Base-by-base conservation (phyloP, 495 filamentous ascomycete genomes). In the Astrocystis sublimbata region DNA sequence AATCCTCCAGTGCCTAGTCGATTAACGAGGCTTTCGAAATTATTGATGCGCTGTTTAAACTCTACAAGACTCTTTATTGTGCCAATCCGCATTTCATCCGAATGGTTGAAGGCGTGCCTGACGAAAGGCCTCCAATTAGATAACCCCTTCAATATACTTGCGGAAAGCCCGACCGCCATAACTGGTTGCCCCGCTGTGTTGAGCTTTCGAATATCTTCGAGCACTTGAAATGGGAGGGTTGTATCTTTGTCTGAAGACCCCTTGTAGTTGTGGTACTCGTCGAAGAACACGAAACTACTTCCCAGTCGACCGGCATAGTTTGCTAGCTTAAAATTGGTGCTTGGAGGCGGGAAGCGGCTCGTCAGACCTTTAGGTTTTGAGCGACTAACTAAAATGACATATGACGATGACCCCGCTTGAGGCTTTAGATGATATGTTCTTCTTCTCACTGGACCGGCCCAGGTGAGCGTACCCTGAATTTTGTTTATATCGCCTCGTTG, bases 221-320 rank as follows among this genome's bases (percentile, higher is more conserved):
- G 45, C 24, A 30, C 8, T 8, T 49, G 5, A 49, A 49, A 49
- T 2, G 47, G 15, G 1, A 19, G 7, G 6, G 47, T 51, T 21
- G 0, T 6, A 0, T 4, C 17, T 0, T 1, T 6, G 1, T 2
- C 13, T 5, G n/a, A 0, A 2, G 36, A 12, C 8, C 47, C 47
- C 24, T 28, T 51, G 12, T 51, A 51, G 17, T 21, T 21, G 9
- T 51, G 47, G 9, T 51, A 51, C 30, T 51, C 47, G 3, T 51
- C 47, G 17, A 51, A 51, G 9, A 51, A 51, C 8, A 51, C 2
- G n/a, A 51, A 21, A 5, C 47, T 6, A 23, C 47, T 24, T 15
- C 30, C 47, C 10, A 51, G 47, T 12, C 9, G 6, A 13, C 35
- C 35, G n/a, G n/a, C 1, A 50, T 9, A 13, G 21, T 30, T 10